phyloP scores from a whole-genome alignment of 441 rosid genomes.

The Adansonia gregorii region DNA sequence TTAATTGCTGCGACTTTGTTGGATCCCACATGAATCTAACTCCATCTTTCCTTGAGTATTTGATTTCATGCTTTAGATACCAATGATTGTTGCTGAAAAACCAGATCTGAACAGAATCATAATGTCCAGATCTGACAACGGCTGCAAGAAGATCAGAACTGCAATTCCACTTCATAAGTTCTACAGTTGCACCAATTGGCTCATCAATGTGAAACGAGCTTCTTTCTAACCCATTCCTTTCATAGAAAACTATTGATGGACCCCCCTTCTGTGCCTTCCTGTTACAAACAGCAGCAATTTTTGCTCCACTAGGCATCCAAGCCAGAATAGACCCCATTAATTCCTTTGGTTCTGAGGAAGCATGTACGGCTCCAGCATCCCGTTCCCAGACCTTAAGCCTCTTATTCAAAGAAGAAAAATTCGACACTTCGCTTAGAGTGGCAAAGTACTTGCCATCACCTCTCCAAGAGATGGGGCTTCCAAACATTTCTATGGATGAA shows the following conservation, averaged over 20 bases:
- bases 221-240: constrained; percentile 89
- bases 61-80: constrained; percentile 86
- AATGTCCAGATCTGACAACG: constrained; percentile 60
- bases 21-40: constrained; percentile 94
- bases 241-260: constrained; percentile 72
- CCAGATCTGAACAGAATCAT: constrained; percentile 77
- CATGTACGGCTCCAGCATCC: constrained; percentile 74
- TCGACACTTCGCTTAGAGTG: constrained; percentile 48
- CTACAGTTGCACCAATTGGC: constrained; percentile 48
- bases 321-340: constrained; percentile 73
- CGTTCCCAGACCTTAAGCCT: constrained; percentile 91
- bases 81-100: constrained; percentile 83
- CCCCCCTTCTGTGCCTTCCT: constrained; percentile 54
- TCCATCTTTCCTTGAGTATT: constrained; percentile 61
- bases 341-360: constrained; percentile 67
- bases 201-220: constrained; percentile 66
- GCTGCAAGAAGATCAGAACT: constrained; percentile 89
- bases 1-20: constrained; percentile 73
- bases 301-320: constrained; percentile 99
- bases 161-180: constrained; percentile 86
- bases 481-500: constrained; percentile 38
- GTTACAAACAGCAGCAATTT: constrained; percentile 73
- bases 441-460: constrained; percentile 94
- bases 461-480: constrained; percentile 75
- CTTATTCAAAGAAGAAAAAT: constrained; percentile 49